Evolutionary conservation across 2,329 filamentous ascomycete species (phyloP).

Genomic region (Pseudopyrenochaeta lycopersici): DNA sequence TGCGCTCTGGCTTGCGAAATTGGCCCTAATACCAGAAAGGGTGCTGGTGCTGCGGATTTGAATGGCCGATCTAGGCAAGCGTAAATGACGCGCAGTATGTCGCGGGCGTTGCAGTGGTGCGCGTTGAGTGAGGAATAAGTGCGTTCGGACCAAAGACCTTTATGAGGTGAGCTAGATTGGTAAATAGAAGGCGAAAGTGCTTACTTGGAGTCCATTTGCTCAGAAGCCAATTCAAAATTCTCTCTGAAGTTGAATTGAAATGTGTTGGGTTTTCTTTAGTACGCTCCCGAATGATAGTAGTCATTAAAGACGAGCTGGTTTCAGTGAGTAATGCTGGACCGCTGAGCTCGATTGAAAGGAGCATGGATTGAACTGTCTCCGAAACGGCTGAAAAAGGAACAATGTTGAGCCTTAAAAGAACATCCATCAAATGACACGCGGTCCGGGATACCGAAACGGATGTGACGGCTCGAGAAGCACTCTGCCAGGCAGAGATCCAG

Average conservation of each 20-base stretch:
- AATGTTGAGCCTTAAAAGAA: conserved; percentile 72
- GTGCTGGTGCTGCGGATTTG: conserved; percentile 22
- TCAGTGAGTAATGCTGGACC: conserved; percentile 84
- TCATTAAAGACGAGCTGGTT: conserved; percentile 77
- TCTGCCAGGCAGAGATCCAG: conserved; percentile 81
- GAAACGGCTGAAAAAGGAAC: conserved; percentile 73
- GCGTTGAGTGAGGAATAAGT: conserved; percentile 72
- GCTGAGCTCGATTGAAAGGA: conserved; percentile 80
- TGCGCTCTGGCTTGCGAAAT: conserved; percentile 57
- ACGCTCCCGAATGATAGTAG: conserved; percentile 70
- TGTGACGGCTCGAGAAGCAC: conserved; percentile 74
- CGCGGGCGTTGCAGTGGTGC: conserved; percentile 68
- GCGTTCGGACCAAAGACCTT: conserved; percentile 65
- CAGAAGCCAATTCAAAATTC: conserved; percentile 83
- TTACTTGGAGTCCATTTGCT: conserved; percentile 83
- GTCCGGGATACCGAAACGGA: conserved; percentile 77
- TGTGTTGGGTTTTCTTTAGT: conserved; percentile 74
- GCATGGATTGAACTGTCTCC: conserved; percentile 75
- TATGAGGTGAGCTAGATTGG: conserved; percentile 17
- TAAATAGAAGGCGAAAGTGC: conserved; percentile 27
- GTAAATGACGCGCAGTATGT: conserved; percentile 74
- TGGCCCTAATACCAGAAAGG: conserved; percentile 49
- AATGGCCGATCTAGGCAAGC: conserved; percentile 69
- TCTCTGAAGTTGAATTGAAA: conserved; percentile 72
- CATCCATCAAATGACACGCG: conserved; percentile 76